Percentiles rank a stretch among this genome's conserved stretches.
phyloP scores from a whole-genome alignment of 352 stramenopile species.

The Pythium guiyangense region DNA sequence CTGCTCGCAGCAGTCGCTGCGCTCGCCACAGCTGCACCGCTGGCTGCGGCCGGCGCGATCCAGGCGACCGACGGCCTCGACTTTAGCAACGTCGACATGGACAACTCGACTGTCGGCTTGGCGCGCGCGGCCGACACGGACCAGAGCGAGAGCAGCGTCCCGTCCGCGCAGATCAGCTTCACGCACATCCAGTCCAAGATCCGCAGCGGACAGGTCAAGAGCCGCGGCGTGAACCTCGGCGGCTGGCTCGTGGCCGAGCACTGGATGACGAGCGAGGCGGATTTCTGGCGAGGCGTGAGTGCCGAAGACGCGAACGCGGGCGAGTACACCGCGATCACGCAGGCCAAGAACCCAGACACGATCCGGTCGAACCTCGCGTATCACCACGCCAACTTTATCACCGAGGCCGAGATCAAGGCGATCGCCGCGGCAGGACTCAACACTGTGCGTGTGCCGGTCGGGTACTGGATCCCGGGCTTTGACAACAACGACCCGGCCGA shows the following conservation, averaged over 20 bases:
- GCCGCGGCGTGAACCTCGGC: constrained; percentile 69
- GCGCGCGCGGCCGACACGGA: neutral
- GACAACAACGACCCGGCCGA: constrained; percentile 47
- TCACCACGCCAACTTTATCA: constrained; percentile 69
- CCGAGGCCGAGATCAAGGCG: constrained; percentile 49
- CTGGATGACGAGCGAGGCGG: constrained; percentile 64
- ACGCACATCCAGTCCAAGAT: constrained; percentile 58
- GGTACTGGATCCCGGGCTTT: constrained; percentile 77
- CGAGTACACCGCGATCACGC: constrained; percentile 61
- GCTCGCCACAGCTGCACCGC: neutral
- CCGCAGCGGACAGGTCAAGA: constrained; percentile 36
- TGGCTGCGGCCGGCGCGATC: too few relatives aligned
- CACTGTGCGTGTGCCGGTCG: constrained; percentile 16
- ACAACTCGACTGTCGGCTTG: neutral
- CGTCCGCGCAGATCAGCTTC: neutral
- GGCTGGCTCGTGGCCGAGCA: constrained; percentile 74
- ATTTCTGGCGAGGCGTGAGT: constrained; percentile 53
- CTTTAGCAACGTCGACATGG: neutral
- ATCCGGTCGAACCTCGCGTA: constrained; percentile 39
- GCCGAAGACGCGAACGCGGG: constrained; percentile 28
- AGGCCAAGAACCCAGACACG: constrained; percentile 26
- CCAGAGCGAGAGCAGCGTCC: neutral
- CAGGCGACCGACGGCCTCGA: neutral
- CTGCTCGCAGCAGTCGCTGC: neutral
- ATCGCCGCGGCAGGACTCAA: constrained; percentile 69